Conservation (phyloP, 169 alveolate genomes). For the Sarcocystis neurona region DNA sequence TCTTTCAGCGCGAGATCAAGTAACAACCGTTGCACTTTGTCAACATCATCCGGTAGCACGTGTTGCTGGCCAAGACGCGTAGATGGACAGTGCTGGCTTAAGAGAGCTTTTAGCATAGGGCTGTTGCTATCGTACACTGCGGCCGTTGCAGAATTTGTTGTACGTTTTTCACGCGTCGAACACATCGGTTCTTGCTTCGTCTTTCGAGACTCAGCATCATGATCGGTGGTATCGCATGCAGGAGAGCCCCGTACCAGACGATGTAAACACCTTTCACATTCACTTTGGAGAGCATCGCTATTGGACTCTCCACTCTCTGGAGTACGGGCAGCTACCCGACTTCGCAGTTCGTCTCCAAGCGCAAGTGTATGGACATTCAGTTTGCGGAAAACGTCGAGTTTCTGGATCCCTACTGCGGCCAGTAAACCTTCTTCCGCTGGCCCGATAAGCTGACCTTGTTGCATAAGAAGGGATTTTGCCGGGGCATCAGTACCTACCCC, state of each 20-base stretch:
- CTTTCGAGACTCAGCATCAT: too few species aligned
- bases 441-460: conserved; percentile 6
- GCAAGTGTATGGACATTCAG: conserved; percentile 23
- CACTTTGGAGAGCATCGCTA: too few species aligned
- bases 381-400: conserved; percentile 1
- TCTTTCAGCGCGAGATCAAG: not conserved
- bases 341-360: conserved; percentile 9
- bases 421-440: conserved; percentile 23
- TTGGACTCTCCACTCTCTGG: too few species aligned
- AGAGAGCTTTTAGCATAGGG: not conserved
- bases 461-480: not conserved
- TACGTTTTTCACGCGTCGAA: too few species aligned
- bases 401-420: not conserved
- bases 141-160: not conserved
- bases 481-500: conserved; percentile 16
- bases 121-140: conserved; percentile 15
- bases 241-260: too few species aligned
- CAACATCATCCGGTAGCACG: not conserved
- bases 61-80: not conserved
- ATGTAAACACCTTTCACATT: too few species aligned
- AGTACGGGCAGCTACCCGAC: too few species aligned
- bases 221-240: too few species aligned
- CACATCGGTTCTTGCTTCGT: too few species aligned
- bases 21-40: not conserved
- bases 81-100: not conserved